phyloP scores from a whole-genome alignment of 768 basidiomycete genomes.

The Podaxis mareebaensis region DNA sequence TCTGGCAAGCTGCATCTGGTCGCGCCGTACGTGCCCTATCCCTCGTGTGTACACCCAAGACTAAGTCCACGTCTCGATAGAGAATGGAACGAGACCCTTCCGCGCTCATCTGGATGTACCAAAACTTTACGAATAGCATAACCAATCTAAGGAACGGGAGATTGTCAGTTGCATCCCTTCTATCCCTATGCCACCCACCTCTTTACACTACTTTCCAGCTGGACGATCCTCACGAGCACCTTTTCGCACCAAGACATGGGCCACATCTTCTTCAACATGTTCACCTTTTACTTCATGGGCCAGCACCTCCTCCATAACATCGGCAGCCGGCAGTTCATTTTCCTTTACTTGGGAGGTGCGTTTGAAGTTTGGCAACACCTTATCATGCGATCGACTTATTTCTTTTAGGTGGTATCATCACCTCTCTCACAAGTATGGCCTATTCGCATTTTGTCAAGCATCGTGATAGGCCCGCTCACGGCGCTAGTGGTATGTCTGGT shows the following conservation, averaged over 20 bases:
- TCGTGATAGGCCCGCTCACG: slow-evolving; percentile 46
- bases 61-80: slow-evolving; percentile 21
- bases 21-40: slow-evolving; percentile 23
- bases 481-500: slow-evolving; percentile 68
- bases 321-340: slow-evolving; percentile 65
- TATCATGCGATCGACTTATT: slow-evolving; percentile 1
- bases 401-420: slow-evolving; percentile 55
- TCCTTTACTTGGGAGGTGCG: slow-evolving; percentile 73
- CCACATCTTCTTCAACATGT: slow-evolving; percentile 76
- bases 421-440: slow-evolving; percentile 49
- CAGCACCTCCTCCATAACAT: slow-evolving; percentile 60
- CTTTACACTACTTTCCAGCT: slow-evolving; percentile 43
- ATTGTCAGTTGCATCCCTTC: slow-evolving; percentile 44
- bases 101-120: slow-evolving; percentile 47
- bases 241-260: slow-evolving; percentile 68
- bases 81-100: slow-evolving; percentile 40
- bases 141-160: slow-evolving; percentile 64
- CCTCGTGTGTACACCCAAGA: neutral
- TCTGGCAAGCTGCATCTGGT: slow-evolving; percentile 50
- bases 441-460: slow-evolving; percentile 46
- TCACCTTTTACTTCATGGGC: slow-evolving; percentile 79
- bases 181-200: neutral
- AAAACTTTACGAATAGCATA: slow-evolving; percentile 67
- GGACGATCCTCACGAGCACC: slow-evolving; percentile 68
- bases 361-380: slow-evolving; percentile 12